Evolutionary conservation across 257 asterid species (phyloP).

Genomic region (Agastache rugosa): DNA sequence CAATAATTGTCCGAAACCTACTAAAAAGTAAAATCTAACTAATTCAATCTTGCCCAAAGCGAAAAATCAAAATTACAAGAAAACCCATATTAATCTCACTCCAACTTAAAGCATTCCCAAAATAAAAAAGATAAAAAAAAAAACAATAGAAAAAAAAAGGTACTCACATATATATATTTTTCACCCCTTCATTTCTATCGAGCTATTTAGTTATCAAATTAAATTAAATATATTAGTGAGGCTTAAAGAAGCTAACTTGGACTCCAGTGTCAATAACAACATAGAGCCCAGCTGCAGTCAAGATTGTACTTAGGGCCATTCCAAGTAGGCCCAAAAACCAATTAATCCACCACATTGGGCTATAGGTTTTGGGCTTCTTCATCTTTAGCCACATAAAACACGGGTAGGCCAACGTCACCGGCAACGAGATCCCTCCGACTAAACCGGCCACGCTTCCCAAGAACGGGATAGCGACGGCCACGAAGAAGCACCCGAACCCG

Average conservation of each 20-base stretch:
- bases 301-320: slow-evolving; percentile 56
- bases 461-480: slow-evolving; percentile 88
- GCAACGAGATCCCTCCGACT: slow-evolving; percentile 75
- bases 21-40: not conserved
- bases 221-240: slow-evolving; percentile 30
- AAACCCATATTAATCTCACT: not conserved
- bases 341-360: slow-evolving; percentile 66
- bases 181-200: not conserved
- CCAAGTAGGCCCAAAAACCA: slow-evolving; percentile 78
- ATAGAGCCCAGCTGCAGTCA: slow-evolving; percentile 69
- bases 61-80: not conserved
- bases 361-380: slow-evolving; percentile 64
- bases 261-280: slow-evolving; percentile 73
- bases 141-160: not conserved
- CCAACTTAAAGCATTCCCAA: not conserved
- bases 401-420: slow-evolving; percentile 78
- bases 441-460: slow-evolving; percentile 78
- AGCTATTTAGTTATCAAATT: not conserved
- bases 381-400: slow-evolving; percentile 93
- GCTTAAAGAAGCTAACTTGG: slow-evolving; percentile 71
- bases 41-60: not conserved
- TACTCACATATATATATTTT: not conserved
- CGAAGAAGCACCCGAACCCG: slow-evolving; percentile 65
- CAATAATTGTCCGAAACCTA: slow-evolving; percentile 32
- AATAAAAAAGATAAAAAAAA: not conserved